Evolutionary conservation across 2,329 filamentous ascomycete genomes (phyloP).

Genomic region (Fusarium sp.): DNA sequence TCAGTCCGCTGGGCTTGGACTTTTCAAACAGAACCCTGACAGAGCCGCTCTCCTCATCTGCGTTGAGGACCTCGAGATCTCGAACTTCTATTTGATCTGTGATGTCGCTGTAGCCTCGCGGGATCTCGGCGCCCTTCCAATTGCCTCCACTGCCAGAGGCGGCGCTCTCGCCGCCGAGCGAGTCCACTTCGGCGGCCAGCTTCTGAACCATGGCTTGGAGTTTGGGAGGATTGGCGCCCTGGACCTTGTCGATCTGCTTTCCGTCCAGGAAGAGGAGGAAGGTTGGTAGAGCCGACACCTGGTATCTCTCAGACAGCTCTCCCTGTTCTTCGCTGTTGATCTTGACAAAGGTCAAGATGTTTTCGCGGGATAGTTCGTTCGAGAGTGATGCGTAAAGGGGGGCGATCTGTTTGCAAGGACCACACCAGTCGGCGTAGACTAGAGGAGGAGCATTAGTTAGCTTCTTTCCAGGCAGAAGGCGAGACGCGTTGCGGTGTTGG

Average conservation of each 20-base stretch:
- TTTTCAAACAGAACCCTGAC: conserved; percentile 80
- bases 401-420: conserved; percentile 84
- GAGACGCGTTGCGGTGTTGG: conserved; percentile 28
- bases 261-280: conserved; percentile 88
- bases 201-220: conserved; percentile 79
- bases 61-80: conserved; percentile 88
- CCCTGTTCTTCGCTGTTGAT: conserved; percentile 84
- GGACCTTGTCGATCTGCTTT: conserved; percentile 73
- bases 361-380: conserved; percentile 74
- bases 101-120: conserved; percentile 85
- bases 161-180: conserved; percentile 61
- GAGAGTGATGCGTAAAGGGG: conserved; percentile 86
- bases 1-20: conserved; percentile 73
- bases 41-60: conserved; percentile 79
- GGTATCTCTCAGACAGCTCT: conserved; percentile 79
- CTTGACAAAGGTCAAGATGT: conserved; percentile 85
- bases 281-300: conserved; percentile 84
- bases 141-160: conserved; percentile 55
- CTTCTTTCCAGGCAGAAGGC: conserved; percentile 8
- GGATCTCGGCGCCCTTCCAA: conserved; percentile 82
- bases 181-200: conserved; percentile 74
- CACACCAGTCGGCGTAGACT: conserved; percentile 93
- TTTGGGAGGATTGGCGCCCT: conserved; percentile 78
- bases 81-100: conserved; percentile 83
- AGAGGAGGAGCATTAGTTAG: conserved; percentile 33